A percentile compares a stretch with the other conserved stretches of the same genome.
Evolutionary conservation across 192 early-diverging fungal species (phyloP).

Genomic region (Cladochytrium replicatum): DNA sequence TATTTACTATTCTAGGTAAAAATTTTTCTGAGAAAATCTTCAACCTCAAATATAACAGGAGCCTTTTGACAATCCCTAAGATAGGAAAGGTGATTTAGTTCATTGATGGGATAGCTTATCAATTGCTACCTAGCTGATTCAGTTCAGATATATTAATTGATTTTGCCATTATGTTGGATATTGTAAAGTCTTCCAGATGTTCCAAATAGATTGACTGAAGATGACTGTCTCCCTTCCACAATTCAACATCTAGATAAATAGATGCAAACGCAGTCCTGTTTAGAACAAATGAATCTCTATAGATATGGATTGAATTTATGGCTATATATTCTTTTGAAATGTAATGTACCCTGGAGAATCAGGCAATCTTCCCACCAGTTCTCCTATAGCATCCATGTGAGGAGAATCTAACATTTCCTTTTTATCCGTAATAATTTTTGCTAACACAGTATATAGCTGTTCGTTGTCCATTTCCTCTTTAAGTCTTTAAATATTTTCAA

Average conservation of each 20-base stretch:
- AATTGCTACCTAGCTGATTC: too few species aligned
- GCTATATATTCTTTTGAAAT: slow-evolving; percentile 1
- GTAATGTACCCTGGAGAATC: slow-evolving; percentile 34
- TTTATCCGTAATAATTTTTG: slow-evolving; percentile 53
- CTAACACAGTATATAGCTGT: slow-evolving; percentile 58
- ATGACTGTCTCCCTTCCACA: slow-evolving; percentile 48
- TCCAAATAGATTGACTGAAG: slow-evolving; percentile 49
- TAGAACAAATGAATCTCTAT: slow-evolving; percentile 51
- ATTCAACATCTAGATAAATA: slow-evolving; percentile 56
- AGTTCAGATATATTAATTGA: too few species aligned
- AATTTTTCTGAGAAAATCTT: too few species aligned
- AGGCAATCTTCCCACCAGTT: slow-evolving; percentile 51
- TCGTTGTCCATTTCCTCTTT: slow-evolving; percentile 62
- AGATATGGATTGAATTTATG: not conserved
- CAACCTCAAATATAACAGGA: not conserved
- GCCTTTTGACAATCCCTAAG: not conserved
- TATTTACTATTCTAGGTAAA: too few species aligned
- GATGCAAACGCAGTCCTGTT: slow-evolving; percentile 55
- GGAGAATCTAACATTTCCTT: slow-evolving; percentile 43
- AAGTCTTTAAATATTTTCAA: too few species aligned
- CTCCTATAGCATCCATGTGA: slow-evolving; percentile 46
- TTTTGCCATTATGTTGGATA: too few species aligned
- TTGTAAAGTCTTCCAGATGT: slow-evolving; percentile 37
- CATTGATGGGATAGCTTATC: not conserved
- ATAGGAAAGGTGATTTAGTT: not conserved